Evolutionary conservation across 306 rosid genomes (phyloP).

Genomic region (Lotus japonicus): DNA sequence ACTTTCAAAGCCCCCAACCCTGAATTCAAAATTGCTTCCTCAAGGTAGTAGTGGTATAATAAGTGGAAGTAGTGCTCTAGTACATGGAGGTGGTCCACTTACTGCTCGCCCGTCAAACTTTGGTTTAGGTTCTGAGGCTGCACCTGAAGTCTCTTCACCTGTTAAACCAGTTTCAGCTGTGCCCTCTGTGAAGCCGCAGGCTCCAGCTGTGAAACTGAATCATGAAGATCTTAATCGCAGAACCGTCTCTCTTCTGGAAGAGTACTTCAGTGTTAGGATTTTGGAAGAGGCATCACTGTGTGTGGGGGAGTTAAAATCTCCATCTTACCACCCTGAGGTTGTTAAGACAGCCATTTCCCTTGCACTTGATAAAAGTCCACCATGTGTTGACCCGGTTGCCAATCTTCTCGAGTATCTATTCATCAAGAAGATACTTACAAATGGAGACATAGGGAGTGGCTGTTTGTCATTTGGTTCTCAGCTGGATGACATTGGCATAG

Average conservation of each 20-base stretch:
- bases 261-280: conserved; percentile 53
- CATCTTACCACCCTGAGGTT: conserved; percentile 62
- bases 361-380: conserved; percentile 63
- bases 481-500: conserved; percentile 61
- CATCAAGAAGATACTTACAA: conserved; percentile 37
- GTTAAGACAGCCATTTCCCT: conserved; percentile 69
- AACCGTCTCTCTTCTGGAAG: conserved; percentile 62
- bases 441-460: conserved; percentile 50
- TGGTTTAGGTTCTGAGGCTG: conserved; percentile 30
- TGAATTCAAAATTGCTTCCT: conserved; percentile 59
- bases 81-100: conserved; percentile 52
- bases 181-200: conserved; percentile 38
- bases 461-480: conserved; percentile 53
- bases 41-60: conserved; percentile 60
- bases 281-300: conserved; percentile 76
- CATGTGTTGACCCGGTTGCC: conserved; percentile 44
- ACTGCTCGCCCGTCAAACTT: conserved; percentile 38
- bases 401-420: conserved; percentile 52
- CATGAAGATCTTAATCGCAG: conserved; percentile 37
- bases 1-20: conserved; percentile 36
- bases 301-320: conserved; percentile 68
- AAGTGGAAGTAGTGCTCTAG: conserved; percentile 60
- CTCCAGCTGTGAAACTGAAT: conserved; percentile 39
- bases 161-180: conserved; percentile 34
- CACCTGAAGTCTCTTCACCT: conserved; percentile 33